These are phyloP conservation scores for Gaeumannomyces tritici DNA, from an alignment of 2,329 filamentous ascomycete genomes.

Conservation along the genomic window DNA sequence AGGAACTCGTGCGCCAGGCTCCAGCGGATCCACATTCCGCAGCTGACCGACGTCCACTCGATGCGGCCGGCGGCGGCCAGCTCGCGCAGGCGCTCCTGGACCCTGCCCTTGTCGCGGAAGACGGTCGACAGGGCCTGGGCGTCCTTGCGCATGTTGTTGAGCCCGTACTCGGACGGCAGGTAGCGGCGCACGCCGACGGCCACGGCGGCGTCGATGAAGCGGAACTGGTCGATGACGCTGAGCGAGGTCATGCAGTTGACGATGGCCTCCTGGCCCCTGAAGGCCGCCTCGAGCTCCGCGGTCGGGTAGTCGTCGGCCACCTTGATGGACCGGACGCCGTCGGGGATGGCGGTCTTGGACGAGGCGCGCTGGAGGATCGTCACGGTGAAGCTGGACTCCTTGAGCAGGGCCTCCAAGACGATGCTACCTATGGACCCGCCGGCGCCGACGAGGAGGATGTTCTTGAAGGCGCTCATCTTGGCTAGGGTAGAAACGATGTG, in stretches of 20 bases:
- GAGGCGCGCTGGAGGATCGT: slow-evolving; percentile 18
- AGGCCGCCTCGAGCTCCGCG: slow-evolving; percentile 13
- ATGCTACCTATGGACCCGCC: slow-evolving; percentile 19
- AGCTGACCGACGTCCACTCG: slow-evolving; percentile 20
- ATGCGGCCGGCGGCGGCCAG: slow-evolving; percentile 15
- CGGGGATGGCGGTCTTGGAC: slow-evolving; percentile 14
- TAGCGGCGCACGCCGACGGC: slow-evolving; percentile 45
- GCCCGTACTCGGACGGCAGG: slow-evolving; percentile 42
- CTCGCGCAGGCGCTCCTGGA: slow-evolving; percentile 16
- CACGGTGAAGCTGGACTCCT: slow-evolving; percentile 15
- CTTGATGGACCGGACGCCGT: slow-evolving; percentile 12
- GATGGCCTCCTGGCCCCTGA: slow-evolving; percentile 16
- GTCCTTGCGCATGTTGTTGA: slow-evolving; percentile 21
- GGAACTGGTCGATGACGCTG: slow-evolving; percentile 28
- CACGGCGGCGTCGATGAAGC: slow-evolving; percentile 44
- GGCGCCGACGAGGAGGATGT: slow-evolving; percentile 20
- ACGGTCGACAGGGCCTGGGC: slow-evolving; percentile 15
- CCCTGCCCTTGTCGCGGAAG: slow-evolving; percentile 17
- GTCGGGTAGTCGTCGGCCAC: slow-evolving; percentile 18
- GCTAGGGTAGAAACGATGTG: not conserved
- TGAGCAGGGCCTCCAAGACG: slow-evolving; percentile 16
- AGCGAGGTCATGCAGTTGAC: slow-evolving; percentile 31
- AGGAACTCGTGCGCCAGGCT: slow-evolving; percentile 15
- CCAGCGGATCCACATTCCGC: slow-evolving; percentile 21
- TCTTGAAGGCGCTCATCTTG: slow-evolving; percentile 13